Evolutionary conservation across 805 yeast genomes (phyloP).

Genomic region (Yamadazyma scolyti): DNA sequence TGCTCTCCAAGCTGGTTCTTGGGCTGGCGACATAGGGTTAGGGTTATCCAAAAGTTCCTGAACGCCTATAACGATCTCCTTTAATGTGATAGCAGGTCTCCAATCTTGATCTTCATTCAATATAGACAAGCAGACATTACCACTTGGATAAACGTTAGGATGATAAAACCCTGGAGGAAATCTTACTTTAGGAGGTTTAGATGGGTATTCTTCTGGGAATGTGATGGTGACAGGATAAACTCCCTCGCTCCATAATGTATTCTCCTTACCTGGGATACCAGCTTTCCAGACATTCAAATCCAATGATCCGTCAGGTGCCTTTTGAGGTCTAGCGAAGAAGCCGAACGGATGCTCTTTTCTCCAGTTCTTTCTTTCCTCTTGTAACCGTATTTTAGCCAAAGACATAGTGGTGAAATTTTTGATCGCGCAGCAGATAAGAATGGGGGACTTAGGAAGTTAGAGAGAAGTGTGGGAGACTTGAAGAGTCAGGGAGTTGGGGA

Average conservation of each 20-base stretch:
- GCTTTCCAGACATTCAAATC: constrained; percentile 89
- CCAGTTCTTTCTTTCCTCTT: constrained; percentile 97
- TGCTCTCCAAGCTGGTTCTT: constrained; percentile 93
- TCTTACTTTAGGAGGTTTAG: constrained; percentile 92
- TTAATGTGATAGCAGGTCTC: constrained; percentile 94
- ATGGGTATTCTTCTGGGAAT: constrained; percentile 91
- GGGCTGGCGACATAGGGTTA: constrained; percentile 95
- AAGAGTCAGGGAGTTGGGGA: too few species aligned
- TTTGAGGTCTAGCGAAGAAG: constrained; percentile 86
- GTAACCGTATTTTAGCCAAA: constrained; percentile 77
- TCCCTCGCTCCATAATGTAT: constrained; percentile 89
- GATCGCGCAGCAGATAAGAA: neutral
- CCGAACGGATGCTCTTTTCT: constrained; percentile 98
- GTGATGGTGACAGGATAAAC: constrained; percentile 76
- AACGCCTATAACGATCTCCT: constrained; percentile 85
- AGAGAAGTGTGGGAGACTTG: too few species aligned
- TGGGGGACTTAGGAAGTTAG: neutral
- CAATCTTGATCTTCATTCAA: constrained; percentile 95
- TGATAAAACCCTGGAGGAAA: constrained; percentile 91
- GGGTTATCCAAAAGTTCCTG: constrained; percentile 90
- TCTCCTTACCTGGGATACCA: constrained; percentile 90
- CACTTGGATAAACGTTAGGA: constrained; percentile 97
- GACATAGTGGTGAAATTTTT: constrained; percentile 26
- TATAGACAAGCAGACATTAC: constrained; percentile 90
- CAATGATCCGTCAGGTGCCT: constrained; percentile 75